Base-by-base conservation (phyloP, 2,329 filamentous ascomycete species). In the Alternaria triticimaculans region DNA sequence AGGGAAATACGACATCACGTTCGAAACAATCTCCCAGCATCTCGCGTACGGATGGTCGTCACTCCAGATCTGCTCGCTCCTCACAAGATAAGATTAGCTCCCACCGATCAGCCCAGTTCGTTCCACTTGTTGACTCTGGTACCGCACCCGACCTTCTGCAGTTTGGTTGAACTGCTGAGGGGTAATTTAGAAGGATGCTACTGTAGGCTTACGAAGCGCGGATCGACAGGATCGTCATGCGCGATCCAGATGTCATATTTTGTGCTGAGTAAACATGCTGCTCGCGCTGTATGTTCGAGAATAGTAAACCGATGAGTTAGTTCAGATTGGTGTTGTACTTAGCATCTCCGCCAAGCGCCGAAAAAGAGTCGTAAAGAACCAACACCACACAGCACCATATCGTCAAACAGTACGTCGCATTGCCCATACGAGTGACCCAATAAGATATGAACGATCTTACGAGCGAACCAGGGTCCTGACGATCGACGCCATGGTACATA, bases 21-120 rank as follows among this genome's bases (percentile, higher is more conserved):
- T 2, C 6, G 3, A 51, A 33, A 4, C 18, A 8, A n/a, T 7
- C 0, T 1, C 6, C 48, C 2, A 44, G 4, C 23, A 1, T 9
- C 1, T 33, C 18, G 12, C 7, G 21, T 15, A 4, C 26, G 30
- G 15, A 7, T 18, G 3, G 12, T 33, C 14, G 26, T 14, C 20
- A 28, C 1, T 0, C 25, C 5, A 23, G 14, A 7, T 11, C 26
- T 21, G 28, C 18, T 28, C 8, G 1, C 26, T 23, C 14, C 2
- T 6, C 0, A 1, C 15, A 4, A 4, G 12, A 41, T 18, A 15
- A n/a, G 20, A 1, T 15, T 20, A 37, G 20, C 14, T 53, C 3
- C 9, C 20, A n/a, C 21, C 3, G 23, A 0, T 23, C 28, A 3
- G 28, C 30, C 28, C 2, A 20, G 3, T 25, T 10, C 12, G 28